Conservation (phyloP, 495 filamentous ascomycete species). For the Lasiosphaeria hispida region DNA sequence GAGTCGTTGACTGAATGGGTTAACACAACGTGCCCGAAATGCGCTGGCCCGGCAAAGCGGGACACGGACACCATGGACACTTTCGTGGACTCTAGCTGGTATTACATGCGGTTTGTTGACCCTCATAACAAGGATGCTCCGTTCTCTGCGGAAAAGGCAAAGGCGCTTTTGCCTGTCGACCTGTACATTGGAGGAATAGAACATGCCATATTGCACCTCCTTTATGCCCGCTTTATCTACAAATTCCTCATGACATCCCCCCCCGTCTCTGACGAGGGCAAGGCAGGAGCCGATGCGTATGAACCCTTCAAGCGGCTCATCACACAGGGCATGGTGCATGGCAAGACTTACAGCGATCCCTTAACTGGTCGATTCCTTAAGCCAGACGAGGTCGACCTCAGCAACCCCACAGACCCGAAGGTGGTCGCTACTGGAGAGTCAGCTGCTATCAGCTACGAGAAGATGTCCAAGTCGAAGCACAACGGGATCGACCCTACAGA, state of each 20-base stretch:
- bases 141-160: constrained; percentile 57
- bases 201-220: constrained; percentile 87
- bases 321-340: constrained; percentile 91
- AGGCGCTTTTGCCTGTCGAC: constrained; percentile 66
- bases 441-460: constrained; percentile 70
- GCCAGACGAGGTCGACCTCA: constrained; percentile 70
- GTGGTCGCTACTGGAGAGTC: constrained; percentile 56
- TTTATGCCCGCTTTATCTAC: constrained; percentile 87
- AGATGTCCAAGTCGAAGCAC: constrained; percentile 96
- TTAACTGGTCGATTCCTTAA: constrained; percentile 72
- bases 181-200: constrained; percentile 86
- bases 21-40: constrained; percentile 72
- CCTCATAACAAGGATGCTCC: constrained; percentile 59
- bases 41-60: constrained; percentile 64
- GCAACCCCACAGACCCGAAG: constrained; percentile 53
- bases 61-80: constrained; percentile 97
- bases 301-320: constrained; percentile 82
- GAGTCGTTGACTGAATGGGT: constrained; percentile 70
- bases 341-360: constrained; percentile 76
- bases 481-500: constrained; percentile 82
- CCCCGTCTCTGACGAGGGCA: constrained; percentile 23
- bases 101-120: constrained; percentile 78
- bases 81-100: constrained; percentile 93
- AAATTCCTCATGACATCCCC: constrained; percentile 70
- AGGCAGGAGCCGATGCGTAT: constrained; percentile 13